Percentiles rank a stretch among this genome's conserved stretches.
phyloP scores from a whole-genome alignment of 1,284 basidiomycete species.

The Ustilago hordei region DNA sequence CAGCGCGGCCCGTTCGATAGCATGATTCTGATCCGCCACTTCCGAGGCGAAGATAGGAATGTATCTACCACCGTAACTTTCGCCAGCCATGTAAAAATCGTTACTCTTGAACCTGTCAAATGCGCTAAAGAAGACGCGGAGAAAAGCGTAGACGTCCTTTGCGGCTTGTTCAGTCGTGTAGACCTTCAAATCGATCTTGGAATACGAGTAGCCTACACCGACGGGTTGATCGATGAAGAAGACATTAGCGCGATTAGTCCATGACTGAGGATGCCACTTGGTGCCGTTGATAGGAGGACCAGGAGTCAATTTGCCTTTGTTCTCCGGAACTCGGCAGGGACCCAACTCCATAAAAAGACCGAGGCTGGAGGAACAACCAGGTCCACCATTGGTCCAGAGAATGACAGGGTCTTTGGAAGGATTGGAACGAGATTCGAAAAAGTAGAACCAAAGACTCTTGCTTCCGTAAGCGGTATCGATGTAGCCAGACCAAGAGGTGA shows the following conservation, averaged over 20 bases:
- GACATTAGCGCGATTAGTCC: slow-evolving; percentile 78
- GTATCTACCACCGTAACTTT: slow-evolving; percentile 76
- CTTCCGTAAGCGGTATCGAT: slow-evolving; percentile 76
- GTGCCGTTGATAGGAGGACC: slow-evolving; percentile 72
- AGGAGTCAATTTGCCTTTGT: slow-evolving; percentile 23
- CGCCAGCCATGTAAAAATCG: slow-evolving; percentile 62
- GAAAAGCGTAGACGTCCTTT: slow-evolving; percentile 68
- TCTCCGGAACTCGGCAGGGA: slow-evolving; percentile 68
- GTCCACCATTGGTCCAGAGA: slow-evolving; percentile 64
- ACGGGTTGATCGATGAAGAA: slow-evolving; percentile 81
- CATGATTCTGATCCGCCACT: slow-evolving; percentile 80
- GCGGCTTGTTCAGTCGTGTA: slow-evolving; percentile 68
- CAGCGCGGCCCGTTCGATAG: slow-evolving; percentile 70
- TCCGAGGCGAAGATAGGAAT: slow-evolving; percentile 84
- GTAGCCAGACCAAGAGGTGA: slow-evolving; percentile 67
- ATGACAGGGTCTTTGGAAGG: slow-evolving; percentile 77
- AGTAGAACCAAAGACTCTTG: slow-evolving; percentile 83
- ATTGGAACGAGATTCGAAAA: slow-evolving; percentile 81
- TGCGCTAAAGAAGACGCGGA: slow-evolving; percentile 70
- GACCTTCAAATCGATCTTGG: slow-evolving; percentile 75
- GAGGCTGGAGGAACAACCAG: slow-evolving; percentile 71
- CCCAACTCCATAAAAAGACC: slow-evolving; percentile 78
- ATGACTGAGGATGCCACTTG: slow-evolving; percentile 76
- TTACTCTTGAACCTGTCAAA: slow-evolving; percentile 65
- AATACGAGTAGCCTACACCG: slow-evolving; percentile 79